Base-by-base conservation (phyloP, 73 alveolate genomes). In the Uronychia setigera region DNA sequence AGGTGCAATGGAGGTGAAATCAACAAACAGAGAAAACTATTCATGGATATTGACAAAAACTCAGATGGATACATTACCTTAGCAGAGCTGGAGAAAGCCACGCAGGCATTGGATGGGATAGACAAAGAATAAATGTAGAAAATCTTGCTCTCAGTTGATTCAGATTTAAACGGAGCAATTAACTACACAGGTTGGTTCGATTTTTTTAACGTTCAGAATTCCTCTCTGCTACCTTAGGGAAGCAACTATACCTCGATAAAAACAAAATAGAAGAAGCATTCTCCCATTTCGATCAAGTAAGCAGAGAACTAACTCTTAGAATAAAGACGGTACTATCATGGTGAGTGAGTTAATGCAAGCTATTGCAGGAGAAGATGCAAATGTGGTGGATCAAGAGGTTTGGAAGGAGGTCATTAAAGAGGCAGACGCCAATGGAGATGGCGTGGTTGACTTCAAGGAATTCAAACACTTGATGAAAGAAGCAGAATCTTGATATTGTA, bases 11-110 rank as follows among this genome's bases (percentile, higher is more conserved):
- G 76, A 30, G 79, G 35, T 11, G 95, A 89, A 46, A 35, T 89
- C 78, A 79, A 80, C 31, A 84, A 86, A 35, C 31, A 81, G 59
- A 92, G 81, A 74, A 88, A 93, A 74, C 27, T 78, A n/a, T 93
- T 93, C 78, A 78, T 81, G 58, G 83, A 82, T n/a, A 80, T 93
- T 32, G 97, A 93, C 79, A 92, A 91, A 58, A 92, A 93, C 77
- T 78, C 85, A 32, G 97, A 93, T 93, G 97, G 97, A 35, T 88
- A 88, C 67, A 79, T 93, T 32, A 91, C 93, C 26, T 58, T 93
- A 46, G 84, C 60, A 29, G 96, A 91, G 79, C 84, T 91, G 0
- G 67, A 87, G 81, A 58, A 78, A 34, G 96, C 95, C 14, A 74
- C 91, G 60, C 32, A 90, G 59, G 87, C 78, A 11, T 46, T 46